Percentiles rank a stretch among this genome's conserved stretches.
These are phyloP conservation scores for Tolypocladium endophyticum DNA, from an alignment of 2,329 filamentous ascomycete species.

Conservation along the genomic window DNA sequence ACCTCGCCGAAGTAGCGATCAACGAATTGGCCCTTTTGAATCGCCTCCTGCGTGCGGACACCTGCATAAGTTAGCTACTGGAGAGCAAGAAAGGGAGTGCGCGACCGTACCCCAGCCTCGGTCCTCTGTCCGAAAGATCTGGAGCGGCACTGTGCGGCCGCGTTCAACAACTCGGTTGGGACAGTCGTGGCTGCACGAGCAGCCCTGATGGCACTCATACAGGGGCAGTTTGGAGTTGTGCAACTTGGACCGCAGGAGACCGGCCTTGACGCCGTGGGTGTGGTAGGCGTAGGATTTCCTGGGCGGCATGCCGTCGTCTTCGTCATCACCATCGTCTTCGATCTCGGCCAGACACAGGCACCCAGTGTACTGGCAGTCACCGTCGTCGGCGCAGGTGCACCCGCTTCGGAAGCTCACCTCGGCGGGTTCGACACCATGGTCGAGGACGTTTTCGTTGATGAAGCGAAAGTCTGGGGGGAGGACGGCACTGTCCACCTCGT, in stretches of 20 bases:
- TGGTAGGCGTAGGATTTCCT: slow-evolving; percentile 53
- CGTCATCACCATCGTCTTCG: slow-evolving; percentile 38
- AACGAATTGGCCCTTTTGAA: slow-evolving; percentile 66
- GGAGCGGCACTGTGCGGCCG: slow-evolving; percentile 58
- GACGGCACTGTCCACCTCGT: slow-evolving; percentile 45
- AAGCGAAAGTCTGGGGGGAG: slow-evolving; percentile 58
- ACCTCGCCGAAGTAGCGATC: slow-evolving; percentile 69
- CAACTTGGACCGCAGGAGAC: slow-evolving; percentile 39
- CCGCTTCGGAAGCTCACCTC: slow-evolving; percentile 55
- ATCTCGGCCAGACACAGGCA: slow-evolving; percentile 63
- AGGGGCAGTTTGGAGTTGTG: slow-evolving; percentile 50
- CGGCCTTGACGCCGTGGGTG: slow-evolving; percentile 38
- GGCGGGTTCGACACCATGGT: slow-evolving; percentile 47
- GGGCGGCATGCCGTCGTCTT: slow-evolving; percentile 24
- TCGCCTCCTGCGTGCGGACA: slow-evolving; percentile 51
- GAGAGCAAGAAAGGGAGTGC: not conserved
- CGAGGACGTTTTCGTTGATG: slow-evolving; percentile 50
- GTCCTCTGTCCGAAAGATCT: slow-evolving; percentile 64
- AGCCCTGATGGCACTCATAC: slow-evolving; percentile 71
- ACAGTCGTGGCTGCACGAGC: slow-evolving; percentile 53
- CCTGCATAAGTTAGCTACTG: slow-evolving; percentile 26
- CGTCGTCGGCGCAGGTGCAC: slow-evolving; percentile 53
- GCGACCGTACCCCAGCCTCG: slow-evolving; percentile 60
- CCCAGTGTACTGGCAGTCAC: slow-evolving; percentile 54
- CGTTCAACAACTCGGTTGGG: slow-evolving; percentile 69